These are phyloP conservation scores for Nemania bipapillata DNA, from an alignment of 2,329 filamentous ascomycete species.

Conservation along the genomic window DNA sequence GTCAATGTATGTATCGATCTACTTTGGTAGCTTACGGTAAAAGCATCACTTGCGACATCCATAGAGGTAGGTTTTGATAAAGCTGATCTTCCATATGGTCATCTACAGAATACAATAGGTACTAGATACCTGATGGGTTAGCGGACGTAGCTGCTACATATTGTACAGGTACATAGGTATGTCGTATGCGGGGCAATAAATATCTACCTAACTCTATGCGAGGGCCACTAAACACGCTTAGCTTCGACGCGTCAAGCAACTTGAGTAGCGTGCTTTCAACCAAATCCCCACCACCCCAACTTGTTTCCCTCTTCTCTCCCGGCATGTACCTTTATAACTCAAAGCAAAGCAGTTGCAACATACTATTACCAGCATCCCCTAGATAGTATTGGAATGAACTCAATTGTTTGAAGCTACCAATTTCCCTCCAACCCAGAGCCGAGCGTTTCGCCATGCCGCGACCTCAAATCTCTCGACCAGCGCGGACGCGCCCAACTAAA, in stretches of 20 bases:
- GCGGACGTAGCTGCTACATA: no score
- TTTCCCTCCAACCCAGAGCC: slow-evolving; percentile 1
- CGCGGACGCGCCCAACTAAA: slow-evolving; percentile 45
- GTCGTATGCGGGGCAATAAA: slow-evolving; percentile 22
- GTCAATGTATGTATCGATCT: no score
- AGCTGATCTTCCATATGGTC: no score
- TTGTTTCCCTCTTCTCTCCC: slow-evolving; percentile 21
- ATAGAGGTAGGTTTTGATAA: no score
- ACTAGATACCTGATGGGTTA: no score
- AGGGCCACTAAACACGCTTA: slow-evolving; percentile 38
- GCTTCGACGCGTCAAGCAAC: slow-evolving; percentile 42
- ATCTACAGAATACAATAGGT: no score
- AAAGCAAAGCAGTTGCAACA: slow-evolving; percentile 12
- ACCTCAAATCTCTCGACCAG: slow-evolving; percentile 44
- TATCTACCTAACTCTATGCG: not conserved
- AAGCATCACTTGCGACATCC: no score
- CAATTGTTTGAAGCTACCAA: not conserved
- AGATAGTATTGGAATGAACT: not conserved
- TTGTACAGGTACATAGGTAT: not conserved
- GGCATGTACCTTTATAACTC: slow-evolving; percentile 16
- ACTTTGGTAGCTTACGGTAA: no score
- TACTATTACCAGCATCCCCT: not conserved
- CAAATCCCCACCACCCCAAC: slow-evolving; percentile 29
- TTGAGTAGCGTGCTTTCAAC: not conserved
- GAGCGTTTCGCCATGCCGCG: slow-evolving; percentile 46